Percentiles rank a stretch among this genome's conserved stretches.
phyloP scores from a whole-genome alignment of 306 rosid species.

The Begonia peltatifolia region DNA sequence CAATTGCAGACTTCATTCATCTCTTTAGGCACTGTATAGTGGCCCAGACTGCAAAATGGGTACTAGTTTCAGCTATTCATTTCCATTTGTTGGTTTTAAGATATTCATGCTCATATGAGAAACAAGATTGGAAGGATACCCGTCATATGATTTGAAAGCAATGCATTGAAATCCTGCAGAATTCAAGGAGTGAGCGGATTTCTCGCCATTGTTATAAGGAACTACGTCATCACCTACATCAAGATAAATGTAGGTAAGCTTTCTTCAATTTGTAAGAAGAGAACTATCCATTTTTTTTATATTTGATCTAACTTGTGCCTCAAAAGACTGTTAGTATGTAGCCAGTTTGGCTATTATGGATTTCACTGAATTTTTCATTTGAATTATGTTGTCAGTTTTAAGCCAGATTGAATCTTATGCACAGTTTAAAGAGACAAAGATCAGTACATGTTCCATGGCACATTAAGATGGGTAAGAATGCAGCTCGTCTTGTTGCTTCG shows the following conservation, averaged over 20 bases:
- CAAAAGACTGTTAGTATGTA: too few species aligned
- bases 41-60: slow-evolving; percentile 49
- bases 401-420: slow-evolving; percentile 19
- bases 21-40: slow-evolving; percentile 78
- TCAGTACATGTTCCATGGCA: slow-evolving; percentile 72
- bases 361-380: too few species aligned
- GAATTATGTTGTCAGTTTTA: slow-evolving; percentile 26
- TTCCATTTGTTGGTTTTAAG: background rate
- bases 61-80: background rate
- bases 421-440: too few species aligned
- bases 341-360: too few species aligned
- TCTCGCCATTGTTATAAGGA: slow-evolving; percentile 61
- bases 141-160: slow-evolving; percentile 55
- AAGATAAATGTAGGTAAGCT: background rate
- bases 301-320: too few species aligned
- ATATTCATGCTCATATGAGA: background rate
- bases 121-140: slow-evolving; percentile 23
- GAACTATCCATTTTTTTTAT: too few species aligned
- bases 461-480: slow-evolving; percentile 57
- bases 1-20: slow-evolving; percentile 79
- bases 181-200: slow-evolving; percentile 59
- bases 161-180: slow-evolving; percentile 76
- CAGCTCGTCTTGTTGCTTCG: slow-evolving; percentile 71
- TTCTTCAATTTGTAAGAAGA: too few species aligned
- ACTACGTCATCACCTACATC: slow-evolving; percentile 77